These are phyloP conservation scores for Tympanopsis confertula DNA, from an alignment of 2,329 filamentous ascomycete genomes.

Conservation along the genomic window DNA sequence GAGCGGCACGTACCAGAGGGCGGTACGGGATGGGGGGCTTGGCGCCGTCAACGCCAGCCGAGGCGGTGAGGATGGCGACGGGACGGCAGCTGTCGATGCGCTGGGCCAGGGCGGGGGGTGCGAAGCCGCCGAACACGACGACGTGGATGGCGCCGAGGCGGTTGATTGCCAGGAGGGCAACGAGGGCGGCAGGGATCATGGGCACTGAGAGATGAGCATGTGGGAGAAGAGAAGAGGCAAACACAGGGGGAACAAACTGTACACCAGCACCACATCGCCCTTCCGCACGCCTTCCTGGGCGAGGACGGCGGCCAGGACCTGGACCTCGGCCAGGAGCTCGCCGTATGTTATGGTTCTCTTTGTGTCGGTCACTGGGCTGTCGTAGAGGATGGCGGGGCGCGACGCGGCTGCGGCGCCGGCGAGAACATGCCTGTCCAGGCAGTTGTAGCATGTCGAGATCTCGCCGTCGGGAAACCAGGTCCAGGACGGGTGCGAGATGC, in stretches of 20 bases:
- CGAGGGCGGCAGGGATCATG: slow-evolving; percentile 83
- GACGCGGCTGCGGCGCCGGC: slow-evolving; percentile 61
- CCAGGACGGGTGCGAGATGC: slow-evolving; percentile 64
- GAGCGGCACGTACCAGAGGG: slow-evolving; percentile 64
- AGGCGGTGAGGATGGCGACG: slow-evolving; percentile 70
- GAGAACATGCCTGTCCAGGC: slow-evolving; percentile 76
- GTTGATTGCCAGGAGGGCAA: slow-evolving; percentile 72
- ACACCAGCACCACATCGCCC: slow-evolving; percentile 81
- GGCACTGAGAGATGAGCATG: slow-evolving; percentile 54
- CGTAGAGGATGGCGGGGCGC: slow-evolving; percentile 62
- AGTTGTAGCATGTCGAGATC: slow-evolving; percentile 87
- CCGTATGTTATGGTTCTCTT: slow-evolving; percentile 67
- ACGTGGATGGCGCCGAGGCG: slow-evolving; percentile 80
- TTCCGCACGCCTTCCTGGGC: slow-evolving; percentile 70
- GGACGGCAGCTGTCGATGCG: slow-evolving; percentile 75
- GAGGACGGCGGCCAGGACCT: slow-evolving; percentile 70
- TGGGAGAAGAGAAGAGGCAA: neutral
- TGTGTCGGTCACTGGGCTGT: slow-evolving; percentile 68
- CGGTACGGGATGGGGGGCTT: slow-evolving; percentile 73
- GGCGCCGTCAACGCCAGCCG: slow-evolving; percentile 78
- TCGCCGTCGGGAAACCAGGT: slow-evolving; percentile 82
- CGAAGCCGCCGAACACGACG: slow-evolving; percentile 90
- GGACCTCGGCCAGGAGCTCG: slow-evolving; percentile 67
- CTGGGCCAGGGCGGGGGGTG: slow-evolving; percentile 68
- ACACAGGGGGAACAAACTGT: slow-evolving; percentile 47